Base-by-base conservation (phyloP, 371 early-diverging fungal species). In the Rhizopus arrhizus region DNA sequence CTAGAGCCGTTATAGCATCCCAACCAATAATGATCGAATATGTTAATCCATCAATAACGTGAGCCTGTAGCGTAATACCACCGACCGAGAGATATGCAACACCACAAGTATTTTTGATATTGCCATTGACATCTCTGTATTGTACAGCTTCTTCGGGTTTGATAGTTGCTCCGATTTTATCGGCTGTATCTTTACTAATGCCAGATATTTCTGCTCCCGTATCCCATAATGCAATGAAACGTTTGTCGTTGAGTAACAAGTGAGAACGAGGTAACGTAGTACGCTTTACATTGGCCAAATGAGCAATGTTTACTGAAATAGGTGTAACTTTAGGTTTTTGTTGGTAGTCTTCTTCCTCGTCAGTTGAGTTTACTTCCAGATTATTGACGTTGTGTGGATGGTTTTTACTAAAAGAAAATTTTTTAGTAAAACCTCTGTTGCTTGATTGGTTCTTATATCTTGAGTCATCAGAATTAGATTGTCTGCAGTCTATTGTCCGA, bases 101-200 rank as follows among this genome's bases (percentile, higher is more conserved):
- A 33, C 57, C 57, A 48, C 15, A 47, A 2, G 57, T 48, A 29
- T 15, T 16, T 15, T 57, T 46, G 38, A 57, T 57, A 29, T 48
- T 57, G 35, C 47, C n/a, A 22, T 57, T 57, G 31, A 48, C 57
- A 48, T 57, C 57, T 15, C 57, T 9, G 31, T 57, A 57, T 36
- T 5, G 36, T 6, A 36, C 36, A 5, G 36, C 5, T 5, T 5
- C 5, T 6, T 5, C 10, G 0, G 29, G 33, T 34, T 46, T 8
- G 31, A 8, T 45, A 2, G 5, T 6, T 31, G 42, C 13, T 43
- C 32, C 33, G 12, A 55, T 42, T 13, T 42, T 53, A 1, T 12
- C 13, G 2, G 13, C 5, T n/a, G 31, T 4, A 3, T 42, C 28
- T 13, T 47, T 33, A 10, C 29, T 34, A n/a, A 47, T 36, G 35